Evolutionary conservation across 768 basidiomycete genomes (phyloP).

Genomic region (Mycena rosella): DNA sequence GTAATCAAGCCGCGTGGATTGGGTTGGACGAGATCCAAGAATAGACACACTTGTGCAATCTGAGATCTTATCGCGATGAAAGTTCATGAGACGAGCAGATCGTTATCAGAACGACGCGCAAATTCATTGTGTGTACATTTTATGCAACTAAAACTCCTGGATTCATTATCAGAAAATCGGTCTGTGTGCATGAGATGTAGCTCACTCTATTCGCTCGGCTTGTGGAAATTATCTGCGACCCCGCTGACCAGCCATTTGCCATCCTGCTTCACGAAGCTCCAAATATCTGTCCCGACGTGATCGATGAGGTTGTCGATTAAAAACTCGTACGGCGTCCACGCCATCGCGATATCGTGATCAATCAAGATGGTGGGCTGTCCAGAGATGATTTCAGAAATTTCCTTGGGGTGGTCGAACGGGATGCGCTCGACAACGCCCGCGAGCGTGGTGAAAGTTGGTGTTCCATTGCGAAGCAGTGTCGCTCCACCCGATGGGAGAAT

Average conservation of each 20-base stretch:
- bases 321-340: slow-evolving; percentile 38
- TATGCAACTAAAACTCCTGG: neutral
- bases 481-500: slow-evolving; percentile 34
- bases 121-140: no score
- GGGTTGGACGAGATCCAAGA: neutral
- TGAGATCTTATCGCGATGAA: neutral
- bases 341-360: slow-evolving; percentile 35
- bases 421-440: slow-evolving; percentile 34
- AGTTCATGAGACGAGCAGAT: no score
- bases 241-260: neutral
- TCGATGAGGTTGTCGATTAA: slow-evolving; percentile 24
- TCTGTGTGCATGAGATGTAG: neutral
- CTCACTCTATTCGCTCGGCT: no score
- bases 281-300: slow-evolving; percentile 35
- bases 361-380: slow-evolving; percentile 22
- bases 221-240: no score
- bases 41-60: neutral
- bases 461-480: slow-evolving; percentile 33
- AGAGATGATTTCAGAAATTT: slow-evolving; percentile 28
- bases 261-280: slow-evolving; percentile 31
- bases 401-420: slow-evolving; percentile 30
- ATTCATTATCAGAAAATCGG: neutral
- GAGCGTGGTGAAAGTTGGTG: slow-evolving; percentile 26
- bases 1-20: slow-evolving; percentile 21
- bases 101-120: no score